Conservation (phyloP, 75 land plant genomes). For the Pinus tabuliformis region DNA sequence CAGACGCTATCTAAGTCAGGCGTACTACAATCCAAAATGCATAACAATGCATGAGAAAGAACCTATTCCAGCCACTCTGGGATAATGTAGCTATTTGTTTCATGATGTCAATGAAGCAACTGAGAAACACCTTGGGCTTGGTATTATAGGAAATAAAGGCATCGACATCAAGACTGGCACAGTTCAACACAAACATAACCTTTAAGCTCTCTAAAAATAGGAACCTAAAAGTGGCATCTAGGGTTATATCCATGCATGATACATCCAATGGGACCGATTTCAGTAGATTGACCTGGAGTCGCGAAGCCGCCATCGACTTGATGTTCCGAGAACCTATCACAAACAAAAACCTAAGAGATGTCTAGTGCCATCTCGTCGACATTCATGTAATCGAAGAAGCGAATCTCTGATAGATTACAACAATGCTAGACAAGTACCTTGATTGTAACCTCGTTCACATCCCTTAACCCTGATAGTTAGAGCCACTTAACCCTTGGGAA, state of each 20-base stretch:
- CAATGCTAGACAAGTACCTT: conserved; percentile 64
- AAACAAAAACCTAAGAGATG: conserved; percentile 66
- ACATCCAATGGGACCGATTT: conserved; percentile 77
- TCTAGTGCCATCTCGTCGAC: conserved; percentile 67
- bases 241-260: conserved; percentile 80
- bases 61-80: conserved; percentile 85
- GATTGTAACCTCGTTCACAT: conserved; percentile 67
- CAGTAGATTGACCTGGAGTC: conserved; percentile 59
- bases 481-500: conserved; percentile 67
- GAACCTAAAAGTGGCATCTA: conserved; percentile 45
- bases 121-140: conserved; percentile 56
- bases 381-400: conserved; percentile 63
- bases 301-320: conserved; percentile 59
- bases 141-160: conserved; percentile 16
- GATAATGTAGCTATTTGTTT: conserved; percentile 47
- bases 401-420: conserved; percentile 53
- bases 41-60: conserved; percentile 71
- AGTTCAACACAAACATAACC: conserved; percentile 82
- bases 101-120: conserved; percentile 60
- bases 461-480: conserved; percentile 74
- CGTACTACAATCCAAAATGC: conserved; percentile 81
- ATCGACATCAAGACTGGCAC: conserved; percentile 54
- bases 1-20: conserved; percentile 76
- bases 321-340: conserved; percentile 74
- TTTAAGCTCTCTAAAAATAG: conserved; percentile 50